Evolutionary conservation across 2,329 filamentous ascomycete genomes (phyloP), one percentile per base, ranked within the genome.

Genomic region (Aspergillus piperis): DNA sequence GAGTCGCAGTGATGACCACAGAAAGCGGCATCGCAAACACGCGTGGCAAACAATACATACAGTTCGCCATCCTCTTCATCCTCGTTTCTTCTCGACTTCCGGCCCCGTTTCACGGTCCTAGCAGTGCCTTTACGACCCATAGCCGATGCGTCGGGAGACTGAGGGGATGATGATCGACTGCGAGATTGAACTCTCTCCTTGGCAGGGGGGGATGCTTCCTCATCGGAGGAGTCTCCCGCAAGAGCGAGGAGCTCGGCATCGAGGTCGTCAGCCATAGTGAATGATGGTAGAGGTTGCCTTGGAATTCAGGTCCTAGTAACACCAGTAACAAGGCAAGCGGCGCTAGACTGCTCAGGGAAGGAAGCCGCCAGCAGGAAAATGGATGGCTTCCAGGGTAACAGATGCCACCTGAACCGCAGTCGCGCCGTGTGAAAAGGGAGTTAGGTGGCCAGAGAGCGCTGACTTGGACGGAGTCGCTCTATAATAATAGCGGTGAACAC

Each of bases 201-300:
- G 83, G 85, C 60, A 77, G 72, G 77, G 56, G 83, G 81, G 62
- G 86, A 74, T 58, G 77, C 74, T 66, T 84, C 83, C 63, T 83
- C 82, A 64, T 83, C 81, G 54, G 80, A 82, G 62, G 80, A 79
- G 69, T 82, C 89, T 68, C 91, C 95, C 57, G 93, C 95, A 66
- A 98, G 88, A 72, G 91, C 93, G 66, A 98, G 89, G 66, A 98
- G 88, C 81, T 97, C 94, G 70, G 94, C 92, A 74, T 98, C 94
- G 67, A 97, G 85, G 73, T 94, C 75, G 60, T 76, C 91, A 59
- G 91, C 90, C 92, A 96, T 96, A 71, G 66, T 83, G 65, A 71
- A 68, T 68, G 15, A 59, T 32, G 44, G 42, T 38, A n/a, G 42
- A 21, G 23, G 21, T 51, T 36, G 53, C 57, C 49, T 58, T 62